Base-by-base conservation (phyloP, 2,329 filamentous ascomycete genomes). In the Ceratocystis ficicola region DNA sequence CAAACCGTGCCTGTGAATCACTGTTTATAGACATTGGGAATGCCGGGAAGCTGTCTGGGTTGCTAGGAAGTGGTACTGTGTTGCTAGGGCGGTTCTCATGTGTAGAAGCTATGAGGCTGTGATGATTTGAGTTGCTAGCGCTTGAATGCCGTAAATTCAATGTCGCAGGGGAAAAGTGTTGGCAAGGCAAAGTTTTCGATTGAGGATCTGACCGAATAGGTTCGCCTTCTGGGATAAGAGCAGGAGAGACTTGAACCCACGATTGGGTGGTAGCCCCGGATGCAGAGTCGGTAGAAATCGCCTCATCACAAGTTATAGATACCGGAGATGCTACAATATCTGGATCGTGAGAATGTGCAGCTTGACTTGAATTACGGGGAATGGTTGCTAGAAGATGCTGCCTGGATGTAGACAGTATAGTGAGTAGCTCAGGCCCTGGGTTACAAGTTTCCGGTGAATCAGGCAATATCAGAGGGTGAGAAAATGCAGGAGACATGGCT, bases 1-100 rank as follows among this genome's bases (percentile, higher is more conserved):
- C 72, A 41, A 44, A 64, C 7, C 15, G 20, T 10, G 7, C 10
- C 32, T 44, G 59, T 44, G 4, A 62, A 10, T 22, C 6, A n/a
- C n/a, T 60, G 61, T 30, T 52, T 12, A 8, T 44, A 22, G 2
- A 48, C 30, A 55, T 5, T 32, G 44, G 5, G 20, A 44, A 8
- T 32, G 17, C 44, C 20, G 17, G 44, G 1, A 15, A n/a, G n/a
- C 32, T 55, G 17, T 30, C 22, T 1, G 12, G 52, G 2, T 7
- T 20, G 3, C 50, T 44, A n/a, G 22, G 5, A 4, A 62, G 62
- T 22, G 65, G 63, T 2, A 52, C 60, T 7, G 62, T 17, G 17
- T 52, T 44, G 10, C 62, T 62, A 10, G 62, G 44, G 20, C 48
- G 44, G 36, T 57, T 61, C 8, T 62, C 62, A n/a, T 44, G 6